These are phyloP conservation scores for Achaetomium macrosporum DNA, from an alignment of 2,329 filamentous ascomycete species.

Conservation along the genomic window DNA sequence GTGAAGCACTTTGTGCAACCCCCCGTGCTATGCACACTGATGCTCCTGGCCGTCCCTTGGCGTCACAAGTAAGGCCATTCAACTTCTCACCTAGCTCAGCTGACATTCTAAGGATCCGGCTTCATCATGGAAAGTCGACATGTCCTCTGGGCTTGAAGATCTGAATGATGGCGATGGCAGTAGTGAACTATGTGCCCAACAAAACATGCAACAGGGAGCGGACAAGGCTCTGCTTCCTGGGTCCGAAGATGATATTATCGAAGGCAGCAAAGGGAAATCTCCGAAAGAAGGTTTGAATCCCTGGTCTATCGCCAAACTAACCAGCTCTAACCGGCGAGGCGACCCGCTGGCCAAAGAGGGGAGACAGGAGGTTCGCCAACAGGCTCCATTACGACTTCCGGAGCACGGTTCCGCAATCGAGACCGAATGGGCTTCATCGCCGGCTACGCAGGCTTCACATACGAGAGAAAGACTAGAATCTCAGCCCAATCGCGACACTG, in stretches of 20 bases:
- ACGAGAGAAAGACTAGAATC: too few relatives aligned
- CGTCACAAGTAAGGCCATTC: constrained; percentile 3
- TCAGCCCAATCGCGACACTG: not conserved
- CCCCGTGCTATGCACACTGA: not conserved
- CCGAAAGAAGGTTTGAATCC: constrained; percentile 30
- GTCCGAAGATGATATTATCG: not conserved
- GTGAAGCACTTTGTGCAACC: not conserved
- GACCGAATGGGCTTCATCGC: not conserved
- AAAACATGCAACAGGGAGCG: not conserved
- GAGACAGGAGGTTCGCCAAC: not conserved
- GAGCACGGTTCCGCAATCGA: not conserved
- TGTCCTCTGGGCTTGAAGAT: constrained; percentile 16
- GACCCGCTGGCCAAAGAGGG: constrained; percentile 21
- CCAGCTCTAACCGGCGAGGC: not conserved
- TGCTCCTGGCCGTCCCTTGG: not conserved
- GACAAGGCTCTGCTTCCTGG: not conserved
- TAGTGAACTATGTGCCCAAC: not conserved
- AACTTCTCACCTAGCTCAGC: not conserved
- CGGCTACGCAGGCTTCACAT: not conserved
- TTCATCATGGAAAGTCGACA: constrained; percentile 18
- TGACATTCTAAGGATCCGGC: not conserved
- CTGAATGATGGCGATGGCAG: constrained; percentile 1
- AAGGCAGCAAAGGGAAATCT: not conserved
- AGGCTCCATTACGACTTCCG: not conserved
- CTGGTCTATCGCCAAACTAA: constrained; percentile 36